phyloP scores from a whole-genome alignment of 306 rosid genomes.

The Medicago arabica region DNA sequence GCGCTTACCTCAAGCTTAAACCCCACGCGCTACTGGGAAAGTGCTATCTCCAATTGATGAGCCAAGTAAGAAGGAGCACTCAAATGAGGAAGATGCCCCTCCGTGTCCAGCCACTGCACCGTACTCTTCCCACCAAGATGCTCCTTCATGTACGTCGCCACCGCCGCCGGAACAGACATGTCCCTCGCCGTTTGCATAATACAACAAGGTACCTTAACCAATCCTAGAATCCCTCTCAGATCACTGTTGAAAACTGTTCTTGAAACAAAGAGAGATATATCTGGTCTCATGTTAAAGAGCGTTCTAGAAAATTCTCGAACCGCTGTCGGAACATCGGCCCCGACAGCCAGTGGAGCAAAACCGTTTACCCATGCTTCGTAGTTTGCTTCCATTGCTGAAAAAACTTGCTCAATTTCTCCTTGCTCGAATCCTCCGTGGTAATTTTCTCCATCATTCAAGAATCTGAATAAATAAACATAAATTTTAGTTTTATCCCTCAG shows the following conservation, averaged over 20 bases:
- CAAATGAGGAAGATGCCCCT: constrained; percentile 92
- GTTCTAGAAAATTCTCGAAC: constrained; percentile 87
- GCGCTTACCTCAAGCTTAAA: background rate
- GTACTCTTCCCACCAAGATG: constrained; percentile 84
- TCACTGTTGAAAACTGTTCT: constrained; percentile 80
- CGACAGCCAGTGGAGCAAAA: constrained; percentile 78
- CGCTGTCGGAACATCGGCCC: constrained; percentile 85
- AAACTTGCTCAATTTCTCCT: constrained; percentile 65
- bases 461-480: constrained; percentile 43
- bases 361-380: constrained; percentile 89
- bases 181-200: constrained; percentile 83
- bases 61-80: constrained; percentile 77
- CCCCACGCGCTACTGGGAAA: constrained; percentile 49
- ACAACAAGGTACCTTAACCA: constrained; percentile 79
- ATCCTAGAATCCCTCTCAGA: constrained; percentile 73
- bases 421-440: constrained; percentile 90
- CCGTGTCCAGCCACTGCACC: constrained; percentile 76
- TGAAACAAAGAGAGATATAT: constrained; percentile 75
- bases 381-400: constrained; percentile 81
- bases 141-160: constrained; percentile 73
- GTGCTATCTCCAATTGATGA: constrained; percentile 68
- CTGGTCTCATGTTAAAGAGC: constrained; percentile 92
- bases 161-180: constrained; percentile 75
- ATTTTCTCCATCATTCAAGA: constrained; percentile 71
- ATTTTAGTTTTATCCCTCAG: too few species aligned